Percentiles rank a stretch among this genome's conserved stretches.
phyloP scores from a whole-genome alignment of 2,329 filamentous ascomycete species.

The Byssochlamys sp. region DNA sequence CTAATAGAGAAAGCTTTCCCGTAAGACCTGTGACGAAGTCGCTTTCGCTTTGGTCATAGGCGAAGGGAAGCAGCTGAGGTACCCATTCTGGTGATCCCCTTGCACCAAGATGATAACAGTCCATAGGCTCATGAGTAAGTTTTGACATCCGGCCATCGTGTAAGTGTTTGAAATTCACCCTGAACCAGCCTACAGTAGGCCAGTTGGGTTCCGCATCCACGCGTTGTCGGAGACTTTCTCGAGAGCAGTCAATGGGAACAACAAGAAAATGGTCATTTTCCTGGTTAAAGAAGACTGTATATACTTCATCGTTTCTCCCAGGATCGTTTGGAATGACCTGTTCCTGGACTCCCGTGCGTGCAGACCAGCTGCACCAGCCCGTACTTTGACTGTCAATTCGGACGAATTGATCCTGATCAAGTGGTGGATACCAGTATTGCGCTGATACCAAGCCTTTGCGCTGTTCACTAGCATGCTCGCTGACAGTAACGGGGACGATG shows the following conservation, averaged over 20 bases:
- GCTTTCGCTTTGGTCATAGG: slow-evolving; percentile 1
- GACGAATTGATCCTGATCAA: neutral
- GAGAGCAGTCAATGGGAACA: slow-evolving; percentile 1
- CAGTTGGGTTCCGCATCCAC: neutral
- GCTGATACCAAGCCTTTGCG: neutral
- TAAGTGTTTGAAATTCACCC: neutral
- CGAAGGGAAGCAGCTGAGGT: slow-evolving; percentile 2
- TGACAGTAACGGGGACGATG: slow-evolving; percentile 4
- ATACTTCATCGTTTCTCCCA: neutral
- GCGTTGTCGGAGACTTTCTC: neutral
- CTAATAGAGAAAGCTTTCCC: slow-evolving; percentile 3
- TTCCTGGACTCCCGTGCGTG: neutral
- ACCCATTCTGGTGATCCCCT: slow-evolving; percentile 1
- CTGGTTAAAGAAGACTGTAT: slow-evolving; percentile 5
- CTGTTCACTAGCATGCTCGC: neutral
- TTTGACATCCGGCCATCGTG: neutral
- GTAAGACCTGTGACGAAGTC: neutral
- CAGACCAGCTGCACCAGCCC: slow-evolving; percentile 4
- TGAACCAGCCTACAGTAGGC: neutral
- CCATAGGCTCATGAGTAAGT: neutral
- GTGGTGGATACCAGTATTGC: slow-evolving; percentile 1
- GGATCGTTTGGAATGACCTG: neutral
- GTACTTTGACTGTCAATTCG: slow-evolving; percentile 1
- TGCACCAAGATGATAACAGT: neutral
- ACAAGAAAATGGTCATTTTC: slow-evolving; percentile 3